Evolutionary conservation across 192 early-diverging fungal species (phyloP).

Genomic region (Podila minutissima): DNA sequence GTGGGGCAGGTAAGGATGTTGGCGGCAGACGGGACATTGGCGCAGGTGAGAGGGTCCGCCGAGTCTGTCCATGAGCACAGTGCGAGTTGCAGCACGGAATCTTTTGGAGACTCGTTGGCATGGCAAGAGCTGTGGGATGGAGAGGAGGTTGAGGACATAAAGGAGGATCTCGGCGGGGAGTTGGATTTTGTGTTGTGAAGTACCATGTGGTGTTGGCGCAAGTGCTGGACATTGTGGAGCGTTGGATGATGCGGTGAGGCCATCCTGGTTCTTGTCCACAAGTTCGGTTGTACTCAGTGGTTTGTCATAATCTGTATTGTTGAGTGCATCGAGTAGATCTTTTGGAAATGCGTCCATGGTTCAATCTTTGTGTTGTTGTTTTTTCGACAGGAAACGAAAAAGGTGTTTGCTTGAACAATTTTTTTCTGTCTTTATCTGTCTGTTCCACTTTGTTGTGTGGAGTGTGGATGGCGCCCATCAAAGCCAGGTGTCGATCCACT

Average conservation of each 20-base stretch:
- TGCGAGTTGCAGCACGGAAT: constrained; percentile 17
- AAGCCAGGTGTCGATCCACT: too few species aligned
- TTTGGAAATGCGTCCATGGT: background rate
- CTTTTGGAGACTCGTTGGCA: constrained; percentile 27
- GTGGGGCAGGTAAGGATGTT: background rate
- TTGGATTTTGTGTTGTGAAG: background rate
- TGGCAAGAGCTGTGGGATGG: constrained; percentile 9
- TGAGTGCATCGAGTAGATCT: background rate
- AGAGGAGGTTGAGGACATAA: constrained; percentile 7
- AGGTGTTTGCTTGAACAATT: too few species aligned
- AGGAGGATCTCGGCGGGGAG: constrained; percentile 31
- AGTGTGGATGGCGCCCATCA: too few species aligned
- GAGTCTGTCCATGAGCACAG: constrained; percentile 22
- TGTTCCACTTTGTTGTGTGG: too few species aligned
- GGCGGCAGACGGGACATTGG: constrained; percentile 2
- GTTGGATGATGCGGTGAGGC: background rate
- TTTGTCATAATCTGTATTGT: too few species aligned
- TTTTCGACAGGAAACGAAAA: too few species aligned
- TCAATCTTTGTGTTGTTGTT: too few species aligned
- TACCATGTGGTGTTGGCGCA: background rate
- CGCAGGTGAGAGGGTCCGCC: constrained; percentile 5
- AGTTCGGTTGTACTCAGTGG: too few species aligned
- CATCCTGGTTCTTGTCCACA: background rate
- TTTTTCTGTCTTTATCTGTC: too few species aligned
- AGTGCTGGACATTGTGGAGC: background rate